Percentiles rank a stretch among this genome's conserved stretches.
Evolutionary conservation across 768 basidiomycete species (phyloP).

Genomic region (Coprinopsis strossmayeri): DNA sequence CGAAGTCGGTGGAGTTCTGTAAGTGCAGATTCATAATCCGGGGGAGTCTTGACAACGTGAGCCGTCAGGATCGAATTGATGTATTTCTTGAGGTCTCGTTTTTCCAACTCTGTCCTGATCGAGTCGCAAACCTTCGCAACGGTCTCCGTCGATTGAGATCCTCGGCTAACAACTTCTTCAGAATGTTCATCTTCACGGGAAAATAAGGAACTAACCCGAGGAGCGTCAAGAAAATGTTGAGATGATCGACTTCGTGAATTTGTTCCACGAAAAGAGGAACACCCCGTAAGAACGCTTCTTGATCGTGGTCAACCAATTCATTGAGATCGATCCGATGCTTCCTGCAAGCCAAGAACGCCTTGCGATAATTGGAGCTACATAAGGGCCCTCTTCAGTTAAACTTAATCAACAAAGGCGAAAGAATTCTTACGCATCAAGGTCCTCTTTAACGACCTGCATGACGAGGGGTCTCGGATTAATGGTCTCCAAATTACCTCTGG

Average conservation of each 20-base stretch:
- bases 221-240: constrained; percentile 86
- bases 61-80: constrained; percentile 90
- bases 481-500: constrained; percentile 93
- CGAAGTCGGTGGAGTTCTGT: constrained; percentile 67
- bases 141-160: constrained; percentile 47
- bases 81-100: constrained; percentile 66
- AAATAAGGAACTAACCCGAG: constrained; percentile 56
- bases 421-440: constrained; percentile 59
- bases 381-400: not conserved
- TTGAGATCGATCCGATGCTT: constrained; percentile 92
- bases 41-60: constrained; percentile 85
- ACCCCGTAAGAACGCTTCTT: constrained; percentile 54
- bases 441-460: constrained; percentile 72
- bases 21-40: constrained; percentile 85
- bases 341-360: constrained; percentile 86
- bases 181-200: not conserved
- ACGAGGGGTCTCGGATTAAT: constrained; percentile 91
- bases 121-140: constrained; percentile 72
- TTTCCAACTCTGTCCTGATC: constrained; percentile 66
- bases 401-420: not conserved
- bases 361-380: constrained; percentile 65
- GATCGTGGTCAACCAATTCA: constrained; percentile 78
- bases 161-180: constrained; percentile 37
- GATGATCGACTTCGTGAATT: constrained; percentile 82
- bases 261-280: constrained; percentile 74